Conservation (phyloP, 345 rosid species). For the Eutrema japonicum region DNA sequence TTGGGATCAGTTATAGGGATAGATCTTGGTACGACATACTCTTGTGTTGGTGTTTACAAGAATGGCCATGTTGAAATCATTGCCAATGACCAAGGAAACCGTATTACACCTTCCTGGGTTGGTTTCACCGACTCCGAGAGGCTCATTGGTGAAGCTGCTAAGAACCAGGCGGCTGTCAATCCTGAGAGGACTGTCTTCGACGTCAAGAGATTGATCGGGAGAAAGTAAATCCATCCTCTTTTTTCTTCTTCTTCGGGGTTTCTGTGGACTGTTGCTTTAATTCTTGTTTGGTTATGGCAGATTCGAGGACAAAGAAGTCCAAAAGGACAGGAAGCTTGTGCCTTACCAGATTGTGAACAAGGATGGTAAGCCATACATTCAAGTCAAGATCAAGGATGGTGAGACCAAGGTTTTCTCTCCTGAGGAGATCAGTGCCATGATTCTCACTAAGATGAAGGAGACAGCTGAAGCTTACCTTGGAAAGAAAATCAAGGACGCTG, state of each 20-base stretch:
- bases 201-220: constrained; percentile 92
- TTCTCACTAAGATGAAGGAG: constrained; percentile 93
- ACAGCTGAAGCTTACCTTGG: constrained; percentile 98
- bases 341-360: constrained; percentile 91
- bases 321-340: constrained; percentile 85
- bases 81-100: constrained; percentile 98
- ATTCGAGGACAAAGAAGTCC: constrained; percentile 93
- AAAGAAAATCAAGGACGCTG: constrained; percentile 98
- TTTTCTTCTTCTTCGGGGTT: too few relatives aligned
- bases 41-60: constrained; percentile 98
- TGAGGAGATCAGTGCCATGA: constrained; percentile 95
- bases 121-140: constrained; percentile 94
- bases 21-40: constrained; percentile 94
- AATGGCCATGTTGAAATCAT: constrained; percentile 96
- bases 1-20: constrained; percentile 95
- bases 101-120: constrained; percentile 98
- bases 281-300: constrained; percentile 43
- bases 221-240: constrained; percentile 77
- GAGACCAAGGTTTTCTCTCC: constrained; percentile 96
- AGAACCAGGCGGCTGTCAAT: constrained; percentile 94
- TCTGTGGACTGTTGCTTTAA: too few relatives aligned
- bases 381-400: constrained; percentile 87
- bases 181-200: constrained; percentile 87
- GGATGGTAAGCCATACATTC: constrained; percentile 96
- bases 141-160: constrained; percentile 96